Evolutionary conservation across 345 rosid genomes (phyloP).

Genomic region (Eutrema heterophyllum): DNA sequence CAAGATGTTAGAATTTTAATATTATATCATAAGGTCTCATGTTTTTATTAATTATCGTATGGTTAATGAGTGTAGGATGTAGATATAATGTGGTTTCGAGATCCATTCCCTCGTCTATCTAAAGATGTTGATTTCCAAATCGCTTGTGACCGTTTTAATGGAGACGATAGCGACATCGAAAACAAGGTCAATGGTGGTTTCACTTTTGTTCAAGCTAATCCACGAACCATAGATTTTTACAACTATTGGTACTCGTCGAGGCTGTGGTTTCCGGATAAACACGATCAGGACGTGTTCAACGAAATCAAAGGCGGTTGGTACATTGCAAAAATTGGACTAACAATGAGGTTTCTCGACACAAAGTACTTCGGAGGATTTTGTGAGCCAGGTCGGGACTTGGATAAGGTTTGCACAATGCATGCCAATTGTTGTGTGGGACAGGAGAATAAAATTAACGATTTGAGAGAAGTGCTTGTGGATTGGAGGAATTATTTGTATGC

Average conservation of each 20-base stretch:
- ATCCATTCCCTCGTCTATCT: slow-evolving; percentile 59
- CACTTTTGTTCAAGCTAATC: slow-evolving; percentile 50
- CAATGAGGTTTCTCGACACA: slow-evolving; percentile 57
- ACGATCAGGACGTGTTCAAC: slow-evolving; percentile 30
- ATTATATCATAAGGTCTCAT: background rate
- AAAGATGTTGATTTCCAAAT: slow-evolving; percentile 62
- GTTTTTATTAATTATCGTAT: background rate
- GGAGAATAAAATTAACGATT: slow-evolving; percentile 48
- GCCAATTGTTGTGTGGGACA: slow-evolving; percentile 75
- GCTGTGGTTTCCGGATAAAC: slow-evolving; percentile 29
- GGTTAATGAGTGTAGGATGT: slow-evolving; percentile 44
- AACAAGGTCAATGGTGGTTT: slow-evolving; percentile 71
- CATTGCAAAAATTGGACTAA: slow-evolving; percentile 25
- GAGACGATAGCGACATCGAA: slow-evolving; percentile 26
- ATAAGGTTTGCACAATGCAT: slow-evolving; percentile 67
- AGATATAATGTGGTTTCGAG: slow-evolving; percentile 68
- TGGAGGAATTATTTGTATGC: slow-evolving; percentile 40
- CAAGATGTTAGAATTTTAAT: background rate
- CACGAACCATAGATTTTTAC: slow-evolving; percentile 50
- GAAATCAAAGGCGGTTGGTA: slow-evolving; percentile 8
- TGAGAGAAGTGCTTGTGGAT: slow-evolving; percentile 45
- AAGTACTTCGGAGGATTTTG: slow-evolving; percentile 68
- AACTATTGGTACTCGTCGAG: slow-evolving; percentile 59
- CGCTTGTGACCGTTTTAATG: slow-evolving; percentile 51
- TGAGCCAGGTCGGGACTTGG: slow-evolving; percentile 41